Conservation (phyloP, 306 rosid species). For the Gillenia trifoliata region DNA sequence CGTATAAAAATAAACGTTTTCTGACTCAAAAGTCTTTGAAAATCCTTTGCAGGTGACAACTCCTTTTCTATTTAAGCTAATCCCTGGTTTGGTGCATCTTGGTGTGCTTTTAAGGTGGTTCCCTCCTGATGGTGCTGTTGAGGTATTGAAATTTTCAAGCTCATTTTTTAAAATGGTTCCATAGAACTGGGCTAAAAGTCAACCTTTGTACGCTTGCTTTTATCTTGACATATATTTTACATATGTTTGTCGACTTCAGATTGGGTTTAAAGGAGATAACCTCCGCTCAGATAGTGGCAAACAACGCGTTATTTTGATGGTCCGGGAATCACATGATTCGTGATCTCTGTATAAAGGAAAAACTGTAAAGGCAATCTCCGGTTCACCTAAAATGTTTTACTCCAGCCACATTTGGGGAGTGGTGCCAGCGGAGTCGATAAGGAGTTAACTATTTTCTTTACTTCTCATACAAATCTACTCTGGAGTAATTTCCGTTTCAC, state of each 20-base stretch:
- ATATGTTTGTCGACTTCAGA: slow-evolving; percentile 32
- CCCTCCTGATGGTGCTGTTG: slow-evolving; percentile 65
- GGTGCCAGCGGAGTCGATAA: slow-evolving; percentile 13
- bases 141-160: slow-evolving; percentile 35
- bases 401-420: slow-evolving; percentile 13
- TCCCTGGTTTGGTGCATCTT: slow-evolving; percentile 91
- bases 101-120: slow-evolving; percentile 94
- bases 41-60: slow-evolving; percentile 73
- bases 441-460: slow-evolving; percentile 16
- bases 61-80: slow-evolving; percentile 90
- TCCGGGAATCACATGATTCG: slow-evolving; percentile 62
- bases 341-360: slow-evolving; percentile 22
- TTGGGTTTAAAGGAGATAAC: slow-evolving; percentile 72
- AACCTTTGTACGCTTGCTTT: not conserved
- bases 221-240: not conserved
- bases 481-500: slow-evolving; percentile 31
- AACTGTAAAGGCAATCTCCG: slow-evolving; percentile 12
- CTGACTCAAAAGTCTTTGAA: not conserved
- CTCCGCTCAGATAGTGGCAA: slow-evolving; percentile 85
- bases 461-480: slow-evolving; percentile 29
- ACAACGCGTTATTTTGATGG: slow-evolving; percentile 82
- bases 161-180: not conserved
- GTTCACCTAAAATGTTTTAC: slow-evolving; percentile 17
- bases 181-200: not conserved
- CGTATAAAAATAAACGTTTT: not conserved